Conservation (phyloP, 208 protist genomes). For the Leishmania gerbilli region DNA sequence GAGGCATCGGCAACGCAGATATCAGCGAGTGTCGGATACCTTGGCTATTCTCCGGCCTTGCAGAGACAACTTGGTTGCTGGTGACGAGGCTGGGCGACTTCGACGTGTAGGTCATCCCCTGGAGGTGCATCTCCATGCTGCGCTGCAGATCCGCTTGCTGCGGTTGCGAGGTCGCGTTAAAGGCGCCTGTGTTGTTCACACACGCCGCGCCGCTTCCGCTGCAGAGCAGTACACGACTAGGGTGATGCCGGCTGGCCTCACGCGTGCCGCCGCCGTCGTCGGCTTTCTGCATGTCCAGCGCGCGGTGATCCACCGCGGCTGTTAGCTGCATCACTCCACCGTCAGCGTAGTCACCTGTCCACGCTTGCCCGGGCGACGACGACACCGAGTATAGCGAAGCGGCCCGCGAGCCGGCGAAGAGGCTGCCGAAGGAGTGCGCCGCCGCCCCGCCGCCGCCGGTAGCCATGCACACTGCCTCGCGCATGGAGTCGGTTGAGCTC, state of each 20-base stretch:
- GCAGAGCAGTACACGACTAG: background rate
- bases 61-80: background rate
- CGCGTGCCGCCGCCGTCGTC: background rate
- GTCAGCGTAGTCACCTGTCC: background rate
- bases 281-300: background rate
- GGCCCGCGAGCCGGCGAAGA: background rate
- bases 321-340: background rate
- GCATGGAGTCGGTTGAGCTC: slow-evolving; percentile 9
- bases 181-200: background rate
- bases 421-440: slow-evolving; percentile 5
- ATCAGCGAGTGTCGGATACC: background rate
- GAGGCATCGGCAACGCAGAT: background rate
- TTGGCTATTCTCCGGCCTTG: background rate
- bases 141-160: background rate
- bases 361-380: background rate
- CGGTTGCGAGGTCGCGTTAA: background rate
- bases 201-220: background rate
- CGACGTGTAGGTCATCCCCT: background rate
- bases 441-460: background rate
- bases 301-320: background rate
- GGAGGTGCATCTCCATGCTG: too few species aligned
- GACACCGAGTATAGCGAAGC: background rate
- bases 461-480: background rate
- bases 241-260: background rate
- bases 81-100: background rate